These are phyloP conservation scores for Trametes cinnabarina DNA, from an alignment of 768 basidiomycete species.

Conservation along the genomic window DNA sequence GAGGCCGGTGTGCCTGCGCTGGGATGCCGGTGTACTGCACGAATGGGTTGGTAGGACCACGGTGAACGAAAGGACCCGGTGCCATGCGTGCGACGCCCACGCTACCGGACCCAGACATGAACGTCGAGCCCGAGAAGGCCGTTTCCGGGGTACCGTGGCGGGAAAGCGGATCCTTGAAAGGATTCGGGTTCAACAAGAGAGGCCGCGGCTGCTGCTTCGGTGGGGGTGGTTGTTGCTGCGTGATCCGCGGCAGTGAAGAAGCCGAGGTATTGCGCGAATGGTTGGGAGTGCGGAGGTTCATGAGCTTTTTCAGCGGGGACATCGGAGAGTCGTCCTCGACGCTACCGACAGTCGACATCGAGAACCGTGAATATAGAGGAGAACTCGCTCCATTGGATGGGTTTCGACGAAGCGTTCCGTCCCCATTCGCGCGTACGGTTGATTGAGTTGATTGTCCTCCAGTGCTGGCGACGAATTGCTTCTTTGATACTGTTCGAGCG, in stretches of 20 bases:
- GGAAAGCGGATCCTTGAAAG: slow-evolving; percentile 20
- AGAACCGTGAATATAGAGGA: slow-evolving; percentile 1
- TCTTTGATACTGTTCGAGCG: slow-evolving; percentile 5
- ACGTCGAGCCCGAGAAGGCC: slow-evolving; percentile 2
- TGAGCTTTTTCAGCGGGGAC: not conserved
- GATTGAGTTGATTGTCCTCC: not conserved
- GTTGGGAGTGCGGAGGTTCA: not conserved
- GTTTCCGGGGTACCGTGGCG: slow-evolving; percentile 19
- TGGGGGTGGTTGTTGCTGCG: not conserved
- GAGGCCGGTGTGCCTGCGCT: not conserved
- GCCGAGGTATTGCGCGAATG: not conserved
- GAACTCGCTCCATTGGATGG: slow-evolving; percentile 6
- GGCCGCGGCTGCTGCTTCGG: not conserved
- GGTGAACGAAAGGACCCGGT: not conserved
- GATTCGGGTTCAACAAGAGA: slow-evolving; percentile 12
- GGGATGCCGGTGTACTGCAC: not conserved
- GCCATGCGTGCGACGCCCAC: not conserved
- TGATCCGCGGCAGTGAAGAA: not conserved
- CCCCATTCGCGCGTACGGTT: not conserved
- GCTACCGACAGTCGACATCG: slow-evolving; percentile 8
- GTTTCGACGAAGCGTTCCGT: not conserved
- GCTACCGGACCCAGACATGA: not conserved
- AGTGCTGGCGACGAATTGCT: slow-evolving; percentile 9
- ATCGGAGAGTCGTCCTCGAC: not conserved
- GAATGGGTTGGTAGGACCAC: not conserved